Conservation (phyloP, 495 filamentous ascomycete genomes). For the Tuber microsphaerosporum region DNA sequence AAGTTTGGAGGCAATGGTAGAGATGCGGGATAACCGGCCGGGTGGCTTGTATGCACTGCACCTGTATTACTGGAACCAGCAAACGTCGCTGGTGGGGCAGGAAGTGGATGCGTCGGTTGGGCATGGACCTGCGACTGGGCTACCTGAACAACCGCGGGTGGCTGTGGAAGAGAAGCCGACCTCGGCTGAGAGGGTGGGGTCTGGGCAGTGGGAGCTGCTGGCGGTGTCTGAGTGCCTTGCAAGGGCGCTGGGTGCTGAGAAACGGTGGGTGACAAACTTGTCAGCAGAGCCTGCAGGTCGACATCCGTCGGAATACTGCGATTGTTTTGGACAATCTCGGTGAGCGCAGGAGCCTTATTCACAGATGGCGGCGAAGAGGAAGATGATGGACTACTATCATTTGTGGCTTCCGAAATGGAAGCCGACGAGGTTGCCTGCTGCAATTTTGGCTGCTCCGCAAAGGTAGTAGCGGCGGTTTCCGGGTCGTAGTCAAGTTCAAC, state of each 20-base stretch:
- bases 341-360: slow-evolving; percentile 28
- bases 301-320: slow-evolving; percentile 40
- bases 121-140: slow-evolving; percentile 32
- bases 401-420: slow-evolving; percentile 35
- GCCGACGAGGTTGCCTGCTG: slow-evolving; percentile 33
- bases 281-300: slow-evolving; percentile 42
- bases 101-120: slow-evolving; percentile 37
- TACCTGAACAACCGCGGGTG: slow-evolving; percentile 19
- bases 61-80: slow-evolving; percentile 34
- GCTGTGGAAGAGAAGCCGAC: slow-evolving; percentile 40
- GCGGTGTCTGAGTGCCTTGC: slow-evolving; percentile 27
- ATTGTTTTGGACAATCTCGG: slow-evolving; percentile 32
- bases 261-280: slow-evolving; percentile 40
- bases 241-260: slow-evolving; percentile 31
- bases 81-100: slow-evolving; percentile 33
- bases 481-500: slow-evolving; percentile 30
- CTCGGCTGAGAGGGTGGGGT: slow-evolving; percentile 36
- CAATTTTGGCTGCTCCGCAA: slow-evolving; percentile 32
- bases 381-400: slow-evolving; percentile 38
- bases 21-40: slow-evolving; percentile 39
- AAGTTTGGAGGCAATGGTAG: slow-evolving; percentile 40
- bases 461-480: slow-evolving; percentile 28
- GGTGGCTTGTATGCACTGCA: slow-evolving; percentile 28
- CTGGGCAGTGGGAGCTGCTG: slow-evolving; percentile 24
- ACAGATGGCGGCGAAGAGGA: slow-evolving; percentile 32